These are phyloP conservation scores for Endothia cerciana DNA, from an alignment of 2,329 filamentous ascomycete genomes.

Conservation along the genomic window DNA sequence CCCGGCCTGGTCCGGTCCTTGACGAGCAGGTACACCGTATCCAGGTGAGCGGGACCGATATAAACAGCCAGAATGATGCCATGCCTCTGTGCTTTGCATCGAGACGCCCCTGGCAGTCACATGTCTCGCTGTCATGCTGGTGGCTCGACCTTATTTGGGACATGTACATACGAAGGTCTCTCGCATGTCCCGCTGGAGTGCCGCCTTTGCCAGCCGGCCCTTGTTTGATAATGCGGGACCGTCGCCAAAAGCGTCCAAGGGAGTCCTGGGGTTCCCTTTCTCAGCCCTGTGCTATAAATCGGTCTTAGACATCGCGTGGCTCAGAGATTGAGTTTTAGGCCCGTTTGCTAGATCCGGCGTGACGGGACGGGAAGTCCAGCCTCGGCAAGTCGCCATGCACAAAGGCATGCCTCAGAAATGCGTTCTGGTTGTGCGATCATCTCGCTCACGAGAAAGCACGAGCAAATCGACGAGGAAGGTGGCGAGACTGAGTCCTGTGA, in stretches of 20 bases:
- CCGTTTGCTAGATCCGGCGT: not conserved
- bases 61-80: not conserved
- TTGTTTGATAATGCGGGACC: not conserved
- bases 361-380: not conserved
- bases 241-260: not conserved
- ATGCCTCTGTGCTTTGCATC: constrained; percentile 1
- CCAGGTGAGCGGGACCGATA: not conserved
- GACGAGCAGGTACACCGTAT: not conserved
- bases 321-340: not conserved
- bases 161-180: not conserved
- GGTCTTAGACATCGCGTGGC: constrained; percentile 10
- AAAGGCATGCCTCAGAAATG: not conserved
- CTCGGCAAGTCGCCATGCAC: not conserved
- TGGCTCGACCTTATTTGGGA: too few relatives aligned
- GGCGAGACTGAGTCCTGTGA: constrained; percentile 7
- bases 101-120: too few relatives aligned
- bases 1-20: not conserved
- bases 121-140: not conserved
- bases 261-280: not conserved
- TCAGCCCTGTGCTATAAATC: not conserved
- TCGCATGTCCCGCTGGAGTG: not conserved
- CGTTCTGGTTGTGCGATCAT: too few relatives aligned
- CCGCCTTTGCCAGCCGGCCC: not conserved
- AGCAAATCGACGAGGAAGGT: constrained; percentile 8
- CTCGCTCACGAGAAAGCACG: not conserved